Evolutionary conservation across 1,139 yeast genomes (phyloP), one percentile per base, ranked within the genome.

Genomic region (Hansenula lynferdii): DNA sequence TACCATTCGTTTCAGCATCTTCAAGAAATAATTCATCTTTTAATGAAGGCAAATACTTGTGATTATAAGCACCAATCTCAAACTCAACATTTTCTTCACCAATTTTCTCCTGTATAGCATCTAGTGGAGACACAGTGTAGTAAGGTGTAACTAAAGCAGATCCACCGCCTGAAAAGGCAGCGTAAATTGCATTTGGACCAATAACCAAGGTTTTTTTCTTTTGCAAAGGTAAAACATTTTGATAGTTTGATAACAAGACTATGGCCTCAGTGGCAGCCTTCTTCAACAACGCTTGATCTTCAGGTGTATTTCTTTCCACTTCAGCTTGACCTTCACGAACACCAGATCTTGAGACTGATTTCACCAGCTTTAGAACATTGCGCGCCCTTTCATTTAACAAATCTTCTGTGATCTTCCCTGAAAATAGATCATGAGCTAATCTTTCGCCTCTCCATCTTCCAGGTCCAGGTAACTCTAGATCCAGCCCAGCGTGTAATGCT

Each of bases 381-480:
- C 72, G 56, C 33, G 64, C 80, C 45, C 77, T 66, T 14, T 65
- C 70, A 44, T 77, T 42, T 31, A 56, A 36, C n/a, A n/a, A n/a
- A n/a, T n/a, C n/a, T n/a, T n/a, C n/a, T n/a, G n/a, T n/a, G n/a
- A n/a, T n/a, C n/a, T n/a, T n/a, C n/a, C n/a, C n/a, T n/a, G n/a
- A n/a, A n/a, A n/a, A 25, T 45, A 49, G 15, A 42, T 53, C 22
- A 36, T 36, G 37, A 45, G 50, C 21, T 48, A 25, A 31, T 64
- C 69, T 40, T 54, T 63, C 21, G 62, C 48, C 64, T 59, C 83
- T 64, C 58, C 68, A 67, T 36, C 67, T 55, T 22, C 78, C 58
- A 8, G 78, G 76, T 28, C 84, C 84, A 1, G 84, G 85, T 80
- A 77, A 77, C 53, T 77, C 84, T 45, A 78, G 57, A 51, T 75